Evolutionary conservation across 1,284 basidiomycete genomes (phyloP).

Genomic region (Xerocomus tenax): DNA sequence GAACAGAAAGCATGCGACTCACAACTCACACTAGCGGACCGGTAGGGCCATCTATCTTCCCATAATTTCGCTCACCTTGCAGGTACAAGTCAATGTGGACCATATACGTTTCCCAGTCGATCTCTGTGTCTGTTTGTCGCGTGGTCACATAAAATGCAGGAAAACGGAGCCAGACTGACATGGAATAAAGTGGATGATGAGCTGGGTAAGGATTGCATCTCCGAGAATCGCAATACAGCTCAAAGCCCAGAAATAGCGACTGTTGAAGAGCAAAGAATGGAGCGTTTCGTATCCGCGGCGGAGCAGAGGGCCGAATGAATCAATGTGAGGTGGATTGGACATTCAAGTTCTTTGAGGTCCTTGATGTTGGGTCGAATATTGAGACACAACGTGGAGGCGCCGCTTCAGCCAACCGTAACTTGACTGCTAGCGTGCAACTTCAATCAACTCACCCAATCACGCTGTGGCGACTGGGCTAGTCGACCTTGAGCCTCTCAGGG

Average conservation of each 20-base stretch:
- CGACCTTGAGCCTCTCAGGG: no score
- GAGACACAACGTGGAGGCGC: neutral
- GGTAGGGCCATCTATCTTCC: slow-evolving; percentile 80
- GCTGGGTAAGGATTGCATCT: slow-evolving; percentile 66
- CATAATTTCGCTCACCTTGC: slow-evolving; percentile 80
- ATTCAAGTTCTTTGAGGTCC: slow-evolving; percentile 5
- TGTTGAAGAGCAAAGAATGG: slow-evolving; percentile 40
- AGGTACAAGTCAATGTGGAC: slow-evolving; percentile 75
- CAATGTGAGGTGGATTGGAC: slow-evolving; percentile 9
- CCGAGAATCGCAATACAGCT: slow-evolving; percentile 57
- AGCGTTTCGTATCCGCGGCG: slow-evolving; percentile 7
- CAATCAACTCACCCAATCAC: no score
- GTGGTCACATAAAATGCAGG: slow-evolving; percentile 13
- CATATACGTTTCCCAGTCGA: slow-evolving; percentile 94
- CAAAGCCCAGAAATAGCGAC: slow-evolving; percentile 57
- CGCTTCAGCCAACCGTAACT: no score
- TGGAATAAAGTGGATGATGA: slow-evolving; percentile 71
- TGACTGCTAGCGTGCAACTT: no score
- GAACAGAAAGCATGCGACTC: neutral
- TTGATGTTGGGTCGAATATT: neutral
- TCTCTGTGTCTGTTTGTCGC: slow-evolving; percentile 80
- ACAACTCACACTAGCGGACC: slow-evolving; percentile 81
- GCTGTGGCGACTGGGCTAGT: no score
- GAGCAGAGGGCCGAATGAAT: slow-evolving; percentile 4
- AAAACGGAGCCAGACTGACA: slow-evolving; percentile 47